phyloP scores from a whole-genome alignment of 306 rosid species.

The Vigna nakashimae region DNA sequence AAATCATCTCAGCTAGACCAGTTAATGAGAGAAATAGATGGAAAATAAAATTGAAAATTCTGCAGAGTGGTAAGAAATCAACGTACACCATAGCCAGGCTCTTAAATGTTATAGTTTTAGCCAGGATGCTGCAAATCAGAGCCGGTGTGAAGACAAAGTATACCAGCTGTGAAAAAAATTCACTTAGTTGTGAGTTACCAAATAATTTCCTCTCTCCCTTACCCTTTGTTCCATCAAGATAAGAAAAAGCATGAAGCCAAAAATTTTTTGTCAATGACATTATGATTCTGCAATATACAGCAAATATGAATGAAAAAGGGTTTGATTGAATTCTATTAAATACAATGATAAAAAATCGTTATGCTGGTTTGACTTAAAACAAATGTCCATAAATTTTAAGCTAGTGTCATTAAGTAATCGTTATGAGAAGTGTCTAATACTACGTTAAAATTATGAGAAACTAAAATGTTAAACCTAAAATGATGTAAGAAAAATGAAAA shows the following conservation, averaged over 20 bases:
- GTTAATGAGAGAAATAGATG: background rate
- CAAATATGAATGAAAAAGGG: background rate
- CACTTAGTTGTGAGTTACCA: background rate
- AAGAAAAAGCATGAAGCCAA: background rate
- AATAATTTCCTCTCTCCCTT: background rate
- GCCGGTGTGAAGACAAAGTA: conserved; percentile 45
- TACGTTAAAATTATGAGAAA: too few relatives aligned
- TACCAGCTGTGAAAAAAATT: conserved; percentile 31
- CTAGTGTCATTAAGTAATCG: too few relatives aligned
- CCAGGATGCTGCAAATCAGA: conserved; percentile 41
- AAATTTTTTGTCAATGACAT: background rate
- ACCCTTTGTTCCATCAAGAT: background rate
- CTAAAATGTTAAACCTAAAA: too few relatives aligned
- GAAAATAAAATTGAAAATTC: conserved; percentile 3
- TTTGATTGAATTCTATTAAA: background rate
- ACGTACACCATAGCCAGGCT: conserved; percentile 31
- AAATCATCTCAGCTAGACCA: conserved; percentile 6
- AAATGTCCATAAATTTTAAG: too few relatives aligned
- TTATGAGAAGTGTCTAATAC: too few relatives aligned
- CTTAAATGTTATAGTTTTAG: conserved; percentile 25
- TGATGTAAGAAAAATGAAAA: too few relatives aligned
- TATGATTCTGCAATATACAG: background rate
- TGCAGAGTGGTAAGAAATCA: background rate
- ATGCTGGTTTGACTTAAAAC: too few relatives aligned
- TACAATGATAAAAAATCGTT: background rate